Evolutionary conservation across 306 rosid species (phyloP).

Genomic region (Malus orientalis): DNA sequence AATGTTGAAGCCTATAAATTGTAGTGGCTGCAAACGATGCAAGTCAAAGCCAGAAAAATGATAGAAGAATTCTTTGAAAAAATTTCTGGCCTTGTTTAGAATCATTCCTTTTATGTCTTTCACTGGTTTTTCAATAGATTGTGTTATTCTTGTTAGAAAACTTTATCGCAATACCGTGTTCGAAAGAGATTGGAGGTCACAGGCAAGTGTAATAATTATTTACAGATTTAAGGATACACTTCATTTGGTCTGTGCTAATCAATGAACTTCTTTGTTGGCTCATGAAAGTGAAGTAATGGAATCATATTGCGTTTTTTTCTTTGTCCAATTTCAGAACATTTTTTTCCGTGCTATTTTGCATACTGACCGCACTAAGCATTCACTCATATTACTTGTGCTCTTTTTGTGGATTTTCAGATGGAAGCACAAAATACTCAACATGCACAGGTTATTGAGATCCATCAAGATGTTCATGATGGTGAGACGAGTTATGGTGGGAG

Average conservation of each 20-base stretch:
- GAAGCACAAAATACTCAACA: conserved; percentile 31
- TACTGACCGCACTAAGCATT: neutral
- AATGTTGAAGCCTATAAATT: neutral
- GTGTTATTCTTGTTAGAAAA: neutral
- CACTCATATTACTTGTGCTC: neutral
- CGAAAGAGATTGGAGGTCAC: neutral
- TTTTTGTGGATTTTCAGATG: conserved; percentile 38
- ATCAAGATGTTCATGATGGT: conserved; percentile 24
- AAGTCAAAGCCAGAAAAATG: neutral
- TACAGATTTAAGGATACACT: neutral
- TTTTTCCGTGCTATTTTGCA: neutral
- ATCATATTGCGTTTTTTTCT: neutral
- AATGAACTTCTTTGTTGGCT: neutral
- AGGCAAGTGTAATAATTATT: neutral
- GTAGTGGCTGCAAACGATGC: neutral
- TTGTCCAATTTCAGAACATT: neutral
- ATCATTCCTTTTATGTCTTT: neutral
- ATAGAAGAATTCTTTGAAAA: neutral
- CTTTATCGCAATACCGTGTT: neutral
- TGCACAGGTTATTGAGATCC: conserved; percentile 45
- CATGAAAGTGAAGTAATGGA: neutral
- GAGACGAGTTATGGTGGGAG: conserved; percentile 24
- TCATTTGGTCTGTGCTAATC: neutral
- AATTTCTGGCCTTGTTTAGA: neutral
- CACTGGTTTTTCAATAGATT: neutral